Evolutionary conservation across 208 protist genomes (phyloP).

Genomic region (Acanthamoeba castellanii): DNA sequence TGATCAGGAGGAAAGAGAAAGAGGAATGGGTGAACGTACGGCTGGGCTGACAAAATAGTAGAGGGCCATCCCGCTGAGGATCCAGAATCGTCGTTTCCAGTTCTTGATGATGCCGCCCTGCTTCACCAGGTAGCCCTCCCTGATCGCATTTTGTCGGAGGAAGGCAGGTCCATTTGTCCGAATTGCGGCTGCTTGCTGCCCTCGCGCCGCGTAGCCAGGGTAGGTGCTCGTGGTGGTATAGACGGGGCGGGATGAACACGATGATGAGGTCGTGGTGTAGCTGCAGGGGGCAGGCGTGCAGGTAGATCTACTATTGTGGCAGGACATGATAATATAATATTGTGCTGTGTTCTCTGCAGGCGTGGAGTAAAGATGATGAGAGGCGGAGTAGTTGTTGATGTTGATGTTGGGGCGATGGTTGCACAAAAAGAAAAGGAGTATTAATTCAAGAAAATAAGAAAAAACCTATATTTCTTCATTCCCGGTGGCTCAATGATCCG

Average conservation of each 20-base stretch:
- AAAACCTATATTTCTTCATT: too few species aligned
- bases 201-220: background rate
- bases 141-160: background rate
- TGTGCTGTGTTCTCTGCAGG: too few species aligned
- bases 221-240: background rate
- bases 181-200: background rate
- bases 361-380: too few species aligned
- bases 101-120: slow-evolving; percentile 45
- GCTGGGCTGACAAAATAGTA: slow-evolving; percentile 24
- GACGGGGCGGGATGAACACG: background rate
- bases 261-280: background rate
- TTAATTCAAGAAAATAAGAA: background rate
- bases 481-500: too few species aligned
- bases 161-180: background rate
- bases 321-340: background rate
- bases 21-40: background rate
- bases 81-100: slow-evolving; percentile 32
- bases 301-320: background rate
- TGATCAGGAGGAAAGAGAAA: background rate
- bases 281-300: background rate
- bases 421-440: too few species aligned
- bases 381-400: too few species aligned
- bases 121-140: slow-evolving; percentile 58
- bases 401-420: too few species aligned
- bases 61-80: slow-evolving; percentile 21